Evolutionary conservation across 2,329 filamentous ascomycete genomes (phyloP).

Genomic region (Beauveria asiatica): DNA sequence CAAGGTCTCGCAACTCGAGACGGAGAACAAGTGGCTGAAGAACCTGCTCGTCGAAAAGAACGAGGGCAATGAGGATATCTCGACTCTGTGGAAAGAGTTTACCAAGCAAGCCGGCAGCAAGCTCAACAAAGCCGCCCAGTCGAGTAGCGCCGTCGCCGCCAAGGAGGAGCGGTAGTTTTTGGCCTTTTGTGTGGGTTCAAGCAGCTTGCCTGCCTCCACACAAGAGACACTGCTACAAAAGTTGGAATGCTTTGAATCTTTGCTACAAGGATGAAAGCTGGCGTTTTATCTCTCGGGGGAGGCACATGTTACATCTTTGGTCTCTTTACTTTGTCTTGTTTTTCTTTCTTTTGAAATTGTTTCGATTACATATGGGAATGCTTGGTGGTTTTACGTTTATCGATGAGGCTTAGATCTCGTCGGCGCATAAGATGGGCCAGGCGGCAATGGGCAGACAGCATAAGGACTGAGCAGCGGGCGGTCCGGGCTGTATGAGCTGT

Average conservation of each 20-base stretch:
- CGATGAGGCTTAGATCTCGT: background rate
- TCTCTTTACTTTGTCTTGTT: background rate
- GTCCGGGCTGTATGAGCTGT: conserved; percentile 9
- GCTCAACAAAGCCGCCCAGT: conserved; percentile 20
- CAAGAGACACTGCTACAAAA: background rate
- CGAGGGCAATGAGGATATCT: conserved; percentile 48
- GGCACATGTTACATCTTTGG: background rate
- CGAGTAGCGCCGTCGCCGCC: conserved; percentile 13
- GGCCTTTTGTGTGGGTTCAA: background rate
- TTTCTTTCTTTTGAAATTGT: background rate
- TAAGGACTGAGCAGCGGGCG: conserved; percentile 7
- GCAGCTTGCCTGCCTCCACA: background rate
- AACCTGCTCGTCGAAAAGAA: conserved; percentile 77
- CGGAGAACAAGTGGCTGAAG: conserved; percentile 76
- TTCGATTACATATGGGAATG: background rate
- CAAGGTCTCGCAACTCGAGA: conserved; percentile 68
- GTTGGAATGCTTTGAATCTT: conserved; percentile 5
- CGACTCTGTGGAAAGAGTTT: conserved; percentile 44
- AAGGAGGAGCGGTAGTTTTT: conserved; percentile 18
- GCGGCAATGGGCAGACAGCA: background rate
- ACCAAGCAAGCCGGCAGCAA: conserved; percentile 29
- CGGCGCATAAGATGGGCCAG: background rate
- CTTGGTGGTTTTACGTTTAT: background rate
- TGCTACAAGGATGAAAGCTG: background rate
- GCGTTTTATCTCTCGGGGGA: conserved; percentile 9